Conservation (phyloP, 257 asterid species). For the Rhazya stricta region DNA sequence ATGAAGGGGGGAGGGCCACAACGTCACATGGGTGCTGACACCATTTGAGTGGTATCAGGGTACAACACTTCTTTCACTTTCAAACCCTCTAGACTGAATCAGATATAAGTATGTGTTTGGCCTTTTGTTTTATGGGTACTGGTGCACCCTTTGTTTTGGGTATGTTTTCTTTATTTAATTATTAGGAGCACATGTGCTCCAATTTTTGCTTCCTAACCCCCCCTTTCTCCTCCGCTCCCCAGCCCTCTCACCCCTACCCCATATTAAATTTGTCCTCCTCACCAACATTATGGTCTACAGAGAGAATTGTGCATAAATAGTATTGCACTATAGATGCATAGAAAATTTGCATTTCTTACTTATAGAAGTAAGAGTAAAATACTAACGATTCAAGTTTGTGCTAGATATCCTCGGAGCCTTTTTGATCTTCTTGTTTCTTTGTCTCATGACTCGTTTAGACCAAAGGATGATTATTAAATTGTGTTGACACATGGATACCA, state of each 20-base stretch:
- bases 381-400: neutral
- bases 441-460: conserved; percentile 5
- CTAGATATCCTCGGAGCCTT: neutral
- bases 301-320: neutral
- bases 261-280: neutral
- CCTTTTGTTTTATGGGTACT: conserved; percentile 36
- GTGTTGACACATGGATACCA: conserved; percentile 1
- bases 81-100: conserved; percentile 24
- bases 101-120: conserved; percentile 27
- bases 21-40: conserved; percentile 39
- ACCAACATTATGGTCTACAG: conserved; percentile 10
- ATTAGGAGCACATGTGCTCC: conserved; percentile 23
- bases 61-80: conserved; percentile 33
- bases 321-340: neutral
- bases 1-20: conserved; percentile 35
- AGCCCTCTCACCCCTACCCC: neutral
- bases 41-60: conserved; percentile 33
- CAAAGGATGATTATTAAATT: neutral
- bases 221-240: neutral
- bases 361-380: neutral
- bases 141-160: conserved; percentile 22
- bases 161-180: conserved; percentile 15
- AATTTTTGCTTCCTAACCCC: neutral
- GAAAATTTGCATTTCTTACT: neutral
- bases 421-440: conserved; percentile 1